Conservation (phyloP, 225 moss, liverwort and hornwort genomes). For the Anthoceros angustus region DNA sequence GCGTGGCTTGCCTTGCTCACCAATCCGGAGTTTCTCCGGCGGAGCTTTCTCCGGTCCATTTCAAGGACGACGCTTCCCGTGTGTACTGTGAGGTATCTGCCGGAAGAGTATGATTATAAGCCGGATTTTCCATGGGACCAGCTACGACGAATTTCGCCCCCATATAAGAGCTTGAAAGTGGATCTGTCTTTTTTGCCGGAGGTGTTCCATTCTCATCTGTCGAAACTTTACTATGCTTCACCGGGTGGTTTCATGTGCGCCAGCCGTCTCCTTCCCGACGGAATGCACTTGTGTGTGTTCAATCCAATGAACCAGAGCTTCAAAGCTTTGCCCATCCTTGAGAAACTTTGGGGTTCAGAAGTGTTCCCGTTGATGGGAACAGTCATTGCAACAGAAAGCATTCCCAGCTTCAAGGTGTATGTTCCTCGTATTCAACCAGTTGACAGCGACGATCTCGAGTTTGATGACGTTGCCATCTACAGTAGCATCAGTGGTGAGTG, state of each 20-base stretch:
- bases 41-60: neutral
- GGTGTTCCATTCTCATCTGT: neutral
- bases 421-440: no score
- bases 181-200: neutral
- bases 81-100: neutral
- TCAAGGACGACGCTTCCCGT: neutral
- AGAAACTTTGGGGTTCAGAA: neutral
- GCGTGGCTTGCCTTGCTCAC: neutral
- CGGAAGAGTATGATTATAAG: neutral
- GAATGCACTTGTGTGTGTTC: neutral
- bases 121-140: neutral
- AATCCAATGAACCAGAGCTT: neutral
- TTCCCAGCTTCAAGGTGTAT: neutral
- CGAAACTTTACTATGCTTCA: neutral
- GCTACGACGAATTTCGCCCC: no score
- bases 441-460: no score
- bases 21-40: neutral
- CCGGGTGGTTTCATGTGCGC: neutral
- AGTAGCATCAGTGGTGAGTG: neutral
- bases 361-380: neutral
- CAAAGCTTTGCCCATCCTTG: neutral
- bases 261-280: neutral
- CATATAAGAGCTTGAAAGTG: neutral
- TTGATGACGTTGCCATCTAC: neutral
- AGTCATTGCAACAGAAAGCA: no score